Base-by-base conservation (phyloP, 164 flowering plant genomes). In the Stephania japonica region DNA sequence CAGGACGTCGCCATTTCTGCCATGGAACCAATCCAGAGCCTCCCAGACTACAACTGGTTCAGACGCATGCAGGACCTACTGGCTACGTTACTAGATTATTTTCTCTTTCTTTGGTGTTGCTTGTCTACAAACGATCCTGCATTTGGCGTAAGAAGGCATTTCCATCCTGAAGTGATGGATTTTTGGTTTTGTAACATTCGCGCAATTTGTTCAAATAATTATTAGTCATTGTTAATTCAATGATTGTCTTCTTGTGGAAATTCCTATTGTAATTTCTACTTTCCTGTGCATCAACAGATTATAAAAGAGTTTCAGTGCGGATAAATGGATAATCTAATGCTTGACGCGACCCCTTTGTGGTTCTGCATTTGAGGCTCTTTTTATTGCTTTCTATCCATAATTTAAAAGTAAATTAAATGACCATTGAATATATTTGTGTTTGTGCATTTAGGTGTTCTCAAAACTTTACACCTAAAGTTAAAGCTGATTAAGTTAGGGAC, bases 21-120 rank as follows among this genome's bases (percentile, higher is more conserved):
- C 21, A 81, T 85, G 84, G 98, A 97, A 7, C 97, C 99, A 13
- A 82, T 94, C 83, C 89, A 87, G 80, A 78, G 74, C 16, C 83
- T 94, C 72, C 97, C 93, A 0, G 97, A 94, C 82, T 94, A 92
- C 94, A 94, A 94, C 87, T 90, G 96, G 99, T 94, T 94, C 93
- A 86, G 99, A 76, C 99, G n/a, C n/a, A n/a, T n/a, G 99, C 84
- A 87, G 97, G 76, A 91, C 99, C 65, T 92, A 90, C 95, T 83
- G 77, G 96, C 84, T 84, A 78, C 86, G 97, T 23, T 91, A 94
- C 83, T 94, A 92, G 88, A 69, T 66, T 65, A 19, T 65, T 69
- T 56, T 16, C 6, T 21, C 16, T 21, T 56, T 56, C 62, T 56
- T 16, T 19, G 5, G 62, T 56, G n/a, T 56, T 19, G n/a, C n/a